Evolutionary conservation across 2,329 filamentous ascomycete species (phyloP), one percentile per base, ranked within the genome.

Genomic region (Diatrype stigma): DNA sequence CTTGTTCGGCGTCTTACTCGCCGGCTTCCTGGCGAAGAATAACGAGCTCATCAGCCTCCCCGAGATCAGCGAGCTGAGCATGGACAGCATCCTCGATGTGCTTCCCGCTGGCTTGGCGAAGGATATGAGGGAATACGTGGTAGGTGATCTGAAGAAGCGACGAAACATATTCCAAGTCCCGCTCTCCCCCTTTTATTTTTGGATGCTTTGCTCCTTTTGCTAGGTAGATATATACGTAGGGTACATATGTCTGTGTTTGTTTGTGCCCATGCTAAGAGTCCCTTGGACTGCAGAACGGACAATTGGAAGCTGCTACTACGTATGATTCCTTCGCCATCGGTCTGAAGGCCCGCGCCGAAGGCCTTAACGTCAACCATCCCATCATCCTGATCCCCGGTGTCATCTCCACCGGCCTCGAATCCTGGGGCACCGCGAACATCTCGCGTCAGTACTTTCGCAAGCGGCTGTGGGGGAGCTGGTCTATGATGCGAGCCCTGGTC

Each of bases 341-440:
- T 5, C 73, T 94, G 28, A 89, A 95, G 63, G 86, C 92, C 19
- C 85, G 85, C 37, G 75, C 85, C 4, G 88, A 96, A 67, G 95
- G 95, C 1, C 78, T 97, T 17, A 70, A 80, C 45, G 93, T 89
- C 16, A 80, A 89, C 52, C 91, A 96, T 62, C 90, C 94, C 1
- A 86, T 99, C 55, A 89, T 99, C 56, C 97, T 99, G 93, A 85
- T 99, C 10, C 94, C 94, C 0, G 94, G 94, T 4, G 94, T 99
- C 52, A 99, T 99, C 60, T 97, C 94, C 0, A 97, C 94, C 0
- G 94, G 94, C 1, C 80, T 99, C 22, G 94, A 99, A 71, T 96
- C 90, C 45, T 99, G 94, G 94, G 90, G 93, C 3, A 97, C 94
- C 0, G 85, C 88, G 47, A 89, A 92, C 64, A 76, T 79, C 40